Conservation (phyloP, 495 filamentous ascomycete species). For the Aspergillus nidulans region DNA sequence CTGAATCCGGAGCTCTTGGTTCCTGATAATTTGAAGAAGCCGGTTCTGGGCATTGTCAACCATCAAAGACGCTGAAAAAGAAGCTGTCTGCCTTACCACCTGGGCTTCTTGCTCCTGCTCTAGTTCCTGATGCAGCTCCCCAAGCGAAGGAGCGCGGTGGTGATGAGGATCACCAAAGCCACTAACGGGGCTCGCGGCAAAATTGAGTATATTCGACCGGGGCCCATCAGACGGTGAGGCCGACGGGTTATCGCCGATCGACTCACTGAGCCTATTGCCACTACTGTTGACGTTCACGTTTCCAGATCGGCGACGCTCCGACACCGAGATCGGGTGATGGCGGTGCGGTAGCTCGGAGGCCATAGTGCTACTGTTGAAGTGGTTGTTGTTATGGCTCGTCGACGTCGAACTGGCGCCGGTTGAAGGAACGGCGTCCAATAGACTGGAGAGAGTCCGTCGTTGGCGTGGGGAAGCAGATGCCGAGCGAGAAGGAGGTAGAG, state of each 20-base stretch:
- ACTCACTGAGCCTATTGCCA: slow-evolving; percentile 26
- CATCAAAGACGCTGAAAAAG: background rate
- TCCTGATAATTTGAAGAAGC: slow-evolving; percentile 81
- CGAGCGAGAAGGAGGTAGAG: slow-evolving; percentile 61
- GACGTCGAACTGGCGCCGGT: slow-evolving; percentile 16
- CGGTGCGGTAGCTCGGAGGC: slow-evolving; percentile 39
- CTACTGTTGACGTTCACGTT: slow-evolving; percentile 68
- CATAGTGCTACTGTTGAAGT: slow-evolving; percentile 3
- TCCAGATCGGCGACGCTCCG: slow-evolving; percentile 55
- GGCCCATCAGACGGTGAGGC: slow-evolving; percentile 44
- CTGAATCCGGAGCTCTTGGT: slow-evolving; percentile 78
- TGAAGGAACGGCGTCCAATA: slow-evolving; percentile 12
- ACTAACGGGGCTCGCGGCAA: slow-evolving; percentile 56
- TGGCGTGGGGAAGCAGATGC: slow-evolving; percentile 37
- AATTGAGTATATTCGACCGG: slow-evolving; percentile 47
- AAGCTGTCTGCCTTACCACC: slow-evolving; percentile 51
- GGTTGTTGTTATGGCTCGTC: slow-evolving; percentile 26
- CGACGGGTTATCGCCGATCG: slow-evolving; percentile 47
- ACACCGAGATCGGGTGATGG: slow-evolving; percentile 46
- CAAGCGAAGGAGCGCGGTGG: slow-evolving; percentile 71
- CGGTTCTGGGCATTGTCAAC: slow-evolving; percentile 59
- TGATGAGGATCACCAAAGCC: slow-evolving; percentile 58
- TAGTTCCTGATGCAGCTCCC: slow-evolving; percentile 92
- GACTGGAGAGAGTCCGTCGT: slow-evolving; percentile 26
- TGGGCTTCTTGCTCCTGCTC: slow-evolving; percentile 95